Conservation (phyloP, 2,329 filamentous ascomycete genomes). For the Neofusicoccum laricinum region DNA sequence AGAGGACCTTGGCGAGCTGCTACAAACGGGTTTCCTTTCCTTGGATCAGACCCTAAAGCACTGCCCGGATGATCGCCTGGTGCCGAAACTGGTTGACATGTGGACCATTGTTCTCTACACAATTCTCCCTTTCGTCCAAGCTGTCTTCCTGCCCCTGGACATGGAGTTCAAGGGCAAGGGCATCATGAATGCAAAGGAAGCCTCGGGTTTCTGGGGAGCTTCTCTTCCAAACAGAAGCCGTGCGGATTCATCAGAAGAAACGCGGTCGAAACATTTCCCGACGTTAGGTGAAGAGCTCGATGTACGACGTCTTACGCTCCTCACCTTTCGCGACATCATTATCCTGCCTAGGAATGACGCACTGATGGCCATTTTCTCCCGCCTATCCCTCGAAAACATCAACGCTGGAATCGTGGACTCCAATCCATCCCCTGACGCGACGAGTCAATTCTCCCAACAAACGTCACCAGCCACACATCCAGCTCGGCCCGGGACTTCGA, state of each 20-base stretch:
- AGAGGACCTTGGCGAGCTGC: slow-evolving; percentile 72
- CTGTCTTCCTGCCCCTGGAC: slow-evolving; percentile 89
- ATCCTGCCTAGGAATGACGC: slow-evolving; percentile 86
- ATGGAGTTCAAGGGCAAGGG: slow-evolving; percentile 88
- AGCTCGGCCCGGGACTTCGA: slow-evolving; percentile 11
- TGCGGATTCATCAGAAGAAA: slow-evolving; percentile 27
- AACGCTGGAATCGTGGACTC: slow-evolving; percentile 43
- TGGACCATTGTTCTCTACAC: slow-evolving; percentile 92
- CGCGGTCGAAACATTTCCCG: slow-evolving; percentile 41
- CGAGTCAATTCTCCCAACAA: slow-evolving; percentile 2
- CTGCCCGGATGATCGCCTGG: slow-evolving; percentile 81
- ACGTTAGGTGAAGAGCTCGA: slow-evolving; percentile 65
- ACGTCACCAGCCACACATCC: slow-evolving; percentile 31
- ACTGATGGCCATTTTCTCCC: slow-evolving; percentile 85
- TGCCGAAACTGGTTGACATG: slow-evolving; percentile 84
- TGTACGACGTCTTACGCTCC: slow-evolving; percentile 82
- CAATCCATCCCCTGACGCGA: slow-evolving; percentile 1
- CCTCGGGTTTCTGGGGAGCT: slow-evolving; percentile 86
- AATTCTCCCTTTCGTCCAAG: slow-evolving; percentile 90
- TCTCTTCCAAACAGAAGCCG: slow-evolving; percentile 41
- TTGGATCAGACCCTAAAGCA: slow-evolving; percentile 79
- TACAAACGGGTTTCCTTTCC: slow-evolving; percentile 78
- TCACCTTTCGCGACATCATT: slow-evolving; percentile 83
- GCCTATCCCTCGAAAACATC: slow-evolving; percentile 77
- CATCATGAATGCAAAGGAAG: slow-evolving; percentile 74